phyloP scores from a whole-genome alignment of 75 land plant genomes.

The Pinus tabuliformis region DNA sequence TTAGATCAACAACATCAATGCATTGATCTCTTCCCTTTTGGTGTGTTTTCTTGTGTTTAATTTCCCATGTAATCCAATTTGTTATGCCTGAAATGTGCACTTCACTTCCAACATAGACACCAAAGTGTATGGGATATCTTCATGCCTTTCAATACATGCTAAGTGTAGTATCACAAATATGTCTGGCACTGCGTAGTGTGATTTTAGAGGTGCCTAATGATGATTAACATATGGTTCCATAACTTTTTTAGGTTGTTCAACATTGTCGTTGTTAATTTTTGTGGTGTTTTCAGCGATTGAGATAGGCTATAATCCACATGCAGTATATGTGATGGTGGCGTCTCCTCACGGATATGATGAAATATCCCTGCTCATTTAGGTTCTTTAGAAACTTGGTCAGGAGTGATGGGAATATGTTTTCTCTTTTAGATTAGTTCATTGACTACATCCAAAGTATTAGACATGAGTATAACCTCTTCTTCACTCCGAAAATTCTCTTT shows the following conservation, averaged over 20 bases:
- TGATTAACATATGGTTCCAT: neutral
- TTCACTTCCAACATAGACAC: no score
- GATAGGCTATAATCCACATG: slow-evolving; percentile 59
- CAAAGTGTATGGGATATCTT: no score
- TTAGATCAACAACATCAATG: no score
- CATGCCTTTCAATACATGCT: no score
- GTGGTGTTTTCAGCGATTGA: slow-evolving; percentile 36
- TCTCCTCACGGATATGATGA: neutral
- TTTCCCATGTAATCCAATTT: no score
- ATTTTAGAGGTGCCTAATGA: no score
- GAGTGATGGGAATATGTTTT: neutral
- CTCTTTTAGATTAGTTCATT: neutral
- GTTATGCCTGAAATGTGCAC: no score
- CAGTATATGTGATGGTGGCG: slow-evolving; percentile 17
- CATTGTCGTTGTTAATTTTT: slow-evolving; percentile 5
- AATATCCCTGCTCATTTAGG: neutral
- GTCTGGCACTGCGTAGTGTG: no score
- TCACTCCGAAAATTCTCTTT: neutral
- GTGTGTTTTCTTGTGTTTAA: no score
- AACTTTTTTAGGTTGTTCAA: neutral
- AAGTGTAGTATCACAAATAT: no score
- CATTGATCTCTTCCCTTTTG: no score
- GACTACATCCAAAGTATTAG: neutral
- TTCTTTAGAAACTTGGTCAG: slow-evolving; percentile 13
- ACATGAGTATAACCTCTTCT: neutral